Evolutionary conservation across 2,329 filamentous ascomycete species (phyloP), one percentile per base, ranked within the genome.

Genomic region (Diaporthe vaccinii): DNA sequence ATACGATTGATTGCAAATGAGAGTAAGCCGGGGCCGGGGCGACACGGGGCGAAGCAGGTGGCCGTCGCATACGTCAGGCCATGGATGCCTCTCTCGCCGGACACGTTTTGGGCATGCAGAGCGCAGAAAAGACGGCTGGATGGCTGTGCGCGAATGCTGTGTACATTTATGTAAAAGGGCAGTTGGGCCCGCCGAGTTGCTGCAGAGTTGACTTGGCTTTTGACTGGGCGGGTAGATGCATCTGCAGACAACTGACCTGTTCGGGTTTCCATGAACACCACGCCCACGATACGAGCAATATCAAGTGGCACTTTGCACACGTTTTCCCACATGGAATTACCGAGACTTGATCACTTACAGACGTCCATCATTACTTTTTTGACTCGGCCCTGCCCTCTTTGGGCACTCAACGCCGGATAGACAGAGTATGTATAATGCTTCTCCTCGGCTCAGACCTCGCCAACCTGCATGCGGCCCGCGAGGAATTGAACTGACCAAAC

Each of bases 61-160:
- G 25, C 36, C n/a, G 49, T 36, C 25, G 72, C 62, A 70, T 62
- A 75, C 75, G 75, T 76, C 73, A 76, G 49, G 69, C 62, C 31
- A 20, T 53, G 61, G 75, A 17, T 73, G 75, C 75, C 75, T 76
- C 57, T 61, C 46, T 76, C 69, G 73, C 75, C 73, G 75, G 61
- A 53, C 61, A 73, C 75, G 44, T 34, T 71, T 70, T 46, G 69
- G 75, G 75, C 44, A n/a, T 36, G 59, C 28, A 25, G 36, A 31
- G 55, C 25, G 65, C 59, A 49, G 31, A 58, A 51, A 6, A n/a
- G 17, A 22, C 49, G 25, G 31, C 28, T 17, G 36, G 36, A 22
- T 49, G 20, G 58, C n/a, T 73, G 58, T 65, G 46, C 51, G 46
- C 41, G 20, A 39, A 46, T 31, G 58, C 49, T 31, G 58, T 73